A percentile compares a stretch with the other conserved stretches of the same genome.
Evolutionary conservation across 768 basidiomycete species (phyloP).

Genomic region (Psilocybe tampanensis): DNA sequence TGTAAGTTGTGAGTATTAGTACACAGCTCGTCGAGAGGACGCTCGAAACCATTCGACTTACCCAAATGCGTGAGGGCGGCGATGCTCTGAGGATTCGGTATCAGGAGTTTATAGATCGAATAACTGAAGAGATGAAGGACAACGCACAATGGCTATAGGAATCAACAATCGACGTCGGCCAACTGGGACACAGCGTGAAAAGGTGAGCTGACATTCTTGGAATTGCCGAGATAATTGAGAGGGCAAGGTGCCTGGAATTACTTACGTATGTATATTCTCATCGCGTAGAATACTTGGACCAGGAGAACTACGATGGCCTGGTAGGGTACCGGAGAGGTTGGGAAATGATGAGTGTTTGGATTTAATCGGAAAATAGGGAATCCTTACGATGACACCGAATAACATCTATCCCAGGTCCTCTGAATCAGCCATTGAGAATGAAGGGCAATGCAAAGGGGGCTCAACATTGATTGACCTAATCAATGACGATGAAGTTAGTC

Average conservation of each 20-base stretch:
- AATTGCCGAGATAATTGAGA: background rate
- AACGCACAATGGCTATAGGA: background rate
- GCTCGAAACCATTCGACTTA: no score
- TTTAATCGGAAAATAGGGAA: no score
- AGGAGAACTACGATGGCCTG: conserved; percentile 7
- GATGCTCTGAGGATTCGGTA: no score
- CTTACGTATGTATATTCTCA: conserved; percentile 7
- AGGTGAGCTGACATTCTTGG: background rate
- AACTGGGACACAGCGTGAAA: background rate
- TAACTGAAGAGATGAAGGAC: background rate
- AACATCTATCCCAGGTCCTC: no score
- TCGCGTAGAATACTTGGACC: conserved; percentile 8
- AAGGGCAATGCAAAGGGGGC: background rate
- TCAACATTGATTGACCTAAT: conserved; percentile 7
- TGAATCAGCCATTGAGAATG: background rate
- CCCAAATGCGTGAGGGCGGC: background rate
- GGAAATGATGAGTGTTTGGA: background rate
- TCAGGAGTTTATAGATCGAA: background rate
- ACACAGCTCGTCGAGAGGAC: no score
- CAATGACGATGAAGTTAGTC: background rate
- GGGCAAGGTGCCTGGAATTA: background rate
- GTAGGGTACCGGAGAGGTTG: background rate
- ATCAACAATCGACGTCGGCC: background rate
- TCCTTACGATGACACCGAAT: conserved; percentile 3
- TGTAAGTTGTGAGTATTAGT: no score